These are phyloP conservation scores for Fusarium xyrophilum DNA, from an alignment of 2,329 filamentous ascomycete species.

Conservation along the genomic window DNA sequence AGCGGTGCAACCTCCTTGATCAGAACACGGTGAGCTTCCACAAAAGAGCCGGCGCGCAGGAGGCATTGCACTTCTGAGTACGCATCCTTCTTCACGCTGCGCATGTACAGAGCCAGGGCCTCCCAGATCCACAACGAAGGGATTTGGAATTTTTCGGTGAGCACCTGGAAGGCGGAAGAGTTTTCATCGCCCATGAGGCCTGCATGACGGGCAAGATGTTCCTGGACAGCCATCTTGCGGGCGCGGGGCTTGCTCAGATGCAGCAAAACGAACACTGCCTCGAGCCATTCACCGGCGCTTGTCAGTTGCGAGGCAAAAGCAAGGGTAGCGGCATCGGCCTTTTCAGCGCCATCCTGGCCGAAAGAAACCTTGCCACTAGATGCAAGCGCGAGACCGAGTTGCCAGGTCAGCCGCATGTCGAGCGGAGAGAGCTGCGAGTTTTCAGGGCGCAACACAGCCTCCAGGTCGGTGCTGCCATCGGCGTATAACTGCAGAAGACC, in stretches of 20 bases:
- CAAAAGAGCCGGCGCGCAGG: conserved; percentile 75
- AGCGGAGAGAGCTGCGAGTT: conserved; percentile 78
- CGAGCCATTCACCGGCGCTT: conserved; percentile 69
- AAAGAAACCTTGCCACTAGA: conserved; percentile 60
- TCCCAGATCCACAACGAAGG: conserved; percentile 84
- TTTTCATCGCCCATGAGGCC: conserved; percentile 67
- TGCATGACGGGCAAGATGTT: conserved; percentile 77
- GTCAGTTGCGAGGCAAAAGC: conserved; percentile 71
- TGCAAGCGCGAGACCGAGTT: conserved; percentile 74
- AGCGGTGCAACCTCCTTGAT: conserved; percentile 80
- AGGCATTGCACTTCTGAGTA: conserved; percentile 79
- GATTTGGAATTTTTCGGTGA: conserved; percentile 72
- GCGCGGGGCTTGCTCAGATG: conserved; percentile 71
- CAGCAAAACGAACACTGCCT: conserved; percentile 77
- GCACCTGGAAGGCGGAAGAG: conserved; percentile 61
- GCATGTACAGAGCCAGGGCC: conserved; percentile 83
- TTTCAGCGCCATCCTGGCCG: conserved; percentile 61
- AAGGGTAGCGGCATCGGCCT: conserved; percentile 70
- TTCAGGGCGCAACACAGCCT: conserved; percentile 76
- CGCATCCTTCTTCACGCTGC: conserved; percentile 72
- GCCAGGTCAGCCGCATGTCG: conserved; percentile 81
- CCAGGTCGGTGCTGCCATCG: conserved; percentile 63
- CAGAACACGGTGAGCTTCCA: conserved; percentile 85
- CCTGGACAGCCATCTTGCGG: conserved; percentile 72
- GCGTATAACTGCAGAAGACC: conserved; percentile 84